A percentile compares a stretch with the other conserved stretches of the same genome.
Conservation (phyloP, 2,329 filamentous ascomycete genomes). For the Fusarium buharicum region DNA sequence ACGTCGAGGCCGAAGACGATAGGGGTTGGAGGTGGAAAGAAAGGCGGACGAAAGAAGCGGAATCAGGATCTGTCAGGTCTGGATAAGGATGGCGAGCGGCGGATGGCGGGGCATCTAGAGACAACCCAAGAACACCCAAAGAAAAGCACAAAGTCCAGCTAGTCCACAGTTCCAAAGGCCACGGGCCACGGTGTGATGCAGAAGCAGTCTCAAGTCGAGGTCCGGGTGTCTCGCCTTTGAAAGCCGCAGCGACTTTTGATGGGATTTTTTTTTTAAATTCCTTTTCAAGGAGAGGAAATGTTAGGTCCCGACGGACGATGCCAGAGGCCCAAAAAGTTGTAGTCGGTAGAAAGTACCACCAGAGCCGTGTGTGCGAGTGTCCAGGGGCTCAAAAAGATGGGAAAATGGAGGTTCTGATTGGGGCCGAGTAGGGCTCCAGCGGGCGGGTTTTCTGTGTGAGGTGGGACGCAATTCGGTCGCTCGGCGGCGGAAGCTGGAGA, state of each 20-base stretch:
- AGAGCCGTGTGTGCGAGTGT: constrained; percentile 36
- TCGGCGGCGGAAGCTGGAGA: constrained; percentile 39
- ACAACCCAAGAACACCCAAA: constrained; percentile 38
- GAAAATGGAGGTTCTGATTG: constrained; percentile 38
- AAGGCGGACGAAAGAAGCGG: constrained; percentile 39
- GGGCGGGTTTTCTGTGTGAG: constrained; percentile 38
- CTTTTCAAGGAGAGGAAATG: constrained; percentile 29
- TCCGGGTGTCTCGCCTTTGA: constrained; percentile 16
- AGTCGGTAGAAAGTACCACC: constrained; percentile 38
- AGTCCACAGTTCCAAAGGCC: constrained; percentile 37
- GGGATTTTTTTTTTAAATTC: constrained; percentile 11
- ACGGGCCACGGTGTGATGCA: constrained; percentile 28
- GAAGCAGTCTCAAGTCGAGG: constrained; percentile 11
- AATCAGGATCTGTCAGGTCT: constrained; percentile 48
- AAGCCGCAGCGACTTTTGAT: constrained; percentile 20
- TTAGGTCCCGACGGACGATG: constrained; percentile 38
- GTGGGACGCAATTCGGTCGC: constrained; percentile 40
- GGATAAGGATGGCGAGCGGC: constrained; percentile 43
- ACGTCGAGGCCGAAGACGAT: constrained; percentile 42
- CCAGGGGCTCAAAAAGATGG: constrained; percentile 37
- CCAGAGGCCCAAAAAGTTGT: constrained; percentile 41
- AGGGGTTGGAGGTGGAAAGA: constrained; percentile 36
- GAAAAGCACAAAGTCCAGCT: constrained; percentile 31
- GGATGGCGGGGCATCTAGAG: constrained; percentile 47
- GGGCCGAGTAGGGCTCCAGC: constrained; percentile 43